Percentiles rank a stretch among this genome's conserved stretches.
Conservation (phyloP, 83 land plant species). For the Picea engelmannii region DNA sequence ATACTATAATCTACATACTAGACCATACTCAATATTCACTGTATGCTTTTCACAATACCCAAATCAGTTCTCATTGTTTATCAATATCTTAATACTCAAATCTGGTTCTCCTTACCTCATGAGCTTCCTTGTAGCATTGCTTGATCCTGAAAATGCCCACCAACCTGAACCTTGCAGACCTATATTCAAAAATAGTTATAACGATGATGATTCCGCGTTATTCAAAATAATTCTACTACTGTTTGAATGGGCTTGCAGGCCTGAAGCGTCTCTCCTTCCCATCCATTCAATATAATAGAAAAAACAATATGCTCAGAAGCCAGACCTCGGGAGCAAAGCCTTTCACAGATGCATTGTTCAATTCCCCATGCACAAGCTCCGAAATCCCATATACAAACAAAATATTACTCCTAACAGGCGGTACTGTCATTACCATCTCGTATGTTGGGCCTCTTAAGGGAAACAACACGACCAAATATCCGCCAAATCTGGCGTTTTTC, state of each 20-base stretch:
- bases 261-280: neutral
- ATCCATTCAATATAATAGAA: neutral
- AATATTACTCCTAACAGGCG: too few relatives aligned
- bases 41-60: neutral
- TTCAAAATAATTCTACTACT: slow-evolving; percentile 7
- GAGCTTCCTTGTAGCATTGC: neutral
- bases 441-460: too few relatives aligned
- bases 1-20: neutral
- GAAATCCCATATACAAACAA: too few relatives aligned
- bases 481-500: too few relatives aligned
- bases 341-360: neutral
- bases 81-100: neutral
- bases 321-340: slow-evolving; percentile 2
- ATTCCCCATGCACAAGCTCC: too few relatives aligned
- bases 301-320: neutral
- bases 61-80: neutral
- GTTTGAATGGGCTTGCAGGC: slow-evolving; percentile 2
- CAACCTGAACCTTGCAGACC: neutral
- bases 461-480: too few relatives aligned
- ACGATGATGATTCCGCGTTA: slow-evolving; percentile 3
- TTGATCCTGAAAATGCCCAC: neutral
- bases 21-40: too few relatives aligned
- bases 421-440: too few relatives aligned
- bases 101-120: neutral
- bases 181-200: slow-evolving; percentile 1